Base-by-base conservation (phyloP, 192 early-diverging fungal genomes). In the Rhizoclosmatium sp. region DNA sequence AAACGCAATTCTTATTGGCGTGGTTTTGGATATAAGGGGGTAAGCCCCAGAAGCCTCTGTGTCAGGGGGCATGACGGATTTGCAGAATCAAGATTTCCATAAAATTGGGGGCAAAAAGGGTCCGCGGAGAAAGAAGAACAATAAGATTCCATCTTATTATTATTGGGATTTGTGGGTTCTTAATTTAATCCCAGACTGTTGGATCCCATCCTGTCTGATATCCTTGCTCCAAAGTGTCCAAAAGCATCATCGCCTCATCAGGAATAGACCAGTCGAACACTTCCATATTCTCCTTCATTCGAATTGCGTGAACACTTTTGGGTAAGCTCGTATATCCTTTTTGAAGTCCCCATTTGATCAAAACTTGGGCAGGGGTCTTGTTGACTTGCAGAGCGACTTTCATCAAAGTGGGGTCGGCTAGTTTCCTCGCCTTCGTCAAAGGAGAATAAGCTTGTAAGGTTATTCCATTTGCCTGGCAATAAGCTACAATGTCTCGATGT, bases 371-470 rank as follows among this genome's bases (percentile, higher is more conserved):
- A 21, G 87, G 75, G 0, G 86, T 78, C 69, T 91, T 91, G 40
- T 81, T 78, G 67, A 91, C 83, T 59, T 89, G 87, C 9, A 78
- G 54, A 1, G 86, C 90, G 16, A 93, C 79, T 19, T 87, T 62
- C 4, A 79, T 67, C 47, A 92, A 65, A 21, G 60, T 81, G 1
- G 86, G 81, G 59, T 93, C 88, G 41, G 81, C 44, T 4, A 91
- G 78, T 65, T 77, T 76, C 16, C 58, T 45, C 9, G 58, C 76
- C 21, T 40, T 23, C n/a, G 68, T 59, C 19, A 97, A 85, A 42
- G 96, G 95, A 59, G 91, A 93, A 88, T 96, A 97, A 3, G 92
- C 96, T 16, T 93, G 92, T 23, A 95, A 67, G 12, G 85, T 86
- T 58, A 98, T 95, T 39, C 86, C 87, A 75, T 95, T 86, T 44